These are phyloP conservation scores for Lactifluus pinguis DNA, from an alignment of 768 basidiomycete species.

Conservation along the genomic window DNA sequence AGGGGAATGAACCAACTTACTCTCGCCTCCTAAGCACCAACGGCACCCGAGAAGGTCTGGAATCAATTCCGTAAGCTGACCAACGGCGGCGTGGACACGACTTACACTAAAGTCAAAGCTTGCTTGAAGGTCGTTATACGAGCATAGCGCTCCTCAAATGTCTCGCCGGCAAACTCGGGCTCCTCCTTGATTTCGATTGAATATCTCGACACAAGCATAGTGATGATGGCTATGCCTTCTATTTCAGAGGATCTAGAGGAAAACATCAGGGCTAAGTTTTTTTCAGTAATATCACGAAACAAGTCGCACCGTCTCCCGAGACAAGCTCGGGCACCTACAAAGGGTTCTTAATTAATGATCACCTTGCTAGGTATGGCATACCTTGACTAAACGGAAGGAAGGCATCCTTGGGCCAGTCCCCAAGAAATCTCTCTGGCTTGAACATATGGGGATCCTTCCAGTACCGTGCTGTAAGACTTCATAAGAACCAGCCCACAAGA, in stretches of 20 bases:
- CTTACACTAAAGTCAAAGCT: conserved; percentile 5
- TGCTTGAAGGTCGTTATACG: neutral
- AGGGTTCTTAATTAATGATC: neutral
- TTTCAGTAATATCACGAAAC: neutral
- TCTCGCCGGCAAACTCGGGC: conserved; percentile 35
- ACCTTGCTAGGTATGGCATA: neutral
- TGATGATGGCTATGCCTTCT: conserved; percentile 38
- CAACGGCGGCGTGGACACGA: no score
- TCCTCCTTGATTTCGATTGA: conserved; percentile 43
- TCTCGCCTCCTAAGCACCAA: conserved; percentile 19
- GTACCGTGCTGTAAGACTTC: no score
- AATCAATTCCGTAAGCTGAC: neutral
- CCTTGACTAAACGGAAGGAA: conserved; percentile 26
- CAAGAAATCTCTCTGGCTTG: no score
- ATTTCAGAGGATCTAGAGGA: conserved; percentile 40
- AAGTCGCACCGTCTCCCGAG: conserved; percentile 17
- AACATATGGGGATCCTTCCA: no score
- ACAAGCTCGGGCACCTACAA: conserved; percentile 19
- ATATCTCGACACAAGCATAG: conserved; percentile 37
- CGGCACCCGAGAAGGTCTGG: conserved; percentile 16
- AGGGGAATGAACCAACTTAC: neutral
- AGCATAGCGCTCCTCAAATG: conserved; percentile 34
- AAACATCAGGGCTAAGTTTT: neutral
- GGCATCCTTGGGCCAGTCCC: no score
- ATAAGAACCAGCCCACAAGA: no score